Percentiles rank a stretch among this genome's conserved stretches.
Evolutionary conservation across 495 filamentous ascomycete species (phyloP).

Genomic region (Penicillium crystallinum): DNA sequence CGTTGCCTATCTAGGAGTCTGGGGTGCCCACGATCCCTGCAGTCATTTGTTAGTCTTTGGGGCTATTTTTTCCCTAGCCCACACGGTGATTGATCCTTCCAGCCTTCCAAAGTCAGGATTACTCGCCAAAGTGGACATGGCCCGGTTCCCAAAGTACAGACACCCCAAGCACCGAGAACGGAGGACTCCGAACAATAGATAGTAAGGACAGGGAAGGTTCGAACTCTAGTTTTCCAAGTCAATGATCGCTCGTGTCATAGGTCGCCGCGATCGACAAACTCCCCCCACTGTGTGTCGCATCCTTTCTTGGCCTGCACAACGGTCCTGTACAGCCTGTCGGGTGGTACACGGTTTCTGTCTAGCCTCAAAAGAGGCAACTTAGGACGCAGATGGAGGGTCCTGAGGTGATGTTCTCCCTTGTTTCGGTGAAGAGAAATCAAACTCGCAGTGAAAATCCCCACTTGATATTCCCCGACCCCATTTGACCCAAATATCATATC

Average conservation of each 20-base stretch:
- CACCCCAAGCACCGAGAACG: no score
- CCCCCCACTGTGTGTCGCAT: slow-evolving; percentile 12
- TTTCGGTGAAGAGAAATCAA: no score
- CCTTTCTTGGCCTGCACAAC: slow-evolving; percentile 18
- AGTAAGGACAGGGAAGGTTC: slow-evolving; percentile 5
- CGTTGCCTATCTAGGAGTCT: slow-evolving; percentile 12
- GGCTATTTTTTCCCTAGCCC: background rate
- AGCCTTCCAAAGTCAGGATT: no score
- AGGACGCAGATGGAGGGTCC: no score
- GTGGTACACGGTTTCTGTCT: slow-evolving; percentile 15
- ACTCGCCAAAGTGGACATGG: no score
- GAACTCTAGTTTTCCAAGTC: background rate
- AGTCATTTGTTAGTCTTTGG: background rate
- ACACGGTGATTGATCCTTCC: no score
- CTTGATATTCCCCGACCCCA: slow-evolving; percentile 17
- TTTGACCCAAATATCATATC: background rate
- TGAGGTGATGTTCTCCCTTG: background rate
- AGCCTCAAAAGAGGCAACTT: background rate
- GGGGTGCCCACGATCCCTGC: slow-evolving; percentile 10
- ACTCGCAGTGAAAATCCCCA: background rate
- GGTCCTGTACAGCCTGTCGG: slow-evolving; percentile 19
- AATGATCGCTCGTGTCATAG: slow-evolving; percentile 2
- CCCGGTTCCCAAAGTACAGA: no score
- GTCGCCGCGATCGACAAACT: slow-evolving; percentile 28
- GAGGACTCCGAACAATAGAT: no score